Percentiles rank a stretch among this genome's conserved stretches.
Evolutionary conservation across 805 yeast species (phyloP).

Genomic region (Naumovozyma dairenensis): DNA sequence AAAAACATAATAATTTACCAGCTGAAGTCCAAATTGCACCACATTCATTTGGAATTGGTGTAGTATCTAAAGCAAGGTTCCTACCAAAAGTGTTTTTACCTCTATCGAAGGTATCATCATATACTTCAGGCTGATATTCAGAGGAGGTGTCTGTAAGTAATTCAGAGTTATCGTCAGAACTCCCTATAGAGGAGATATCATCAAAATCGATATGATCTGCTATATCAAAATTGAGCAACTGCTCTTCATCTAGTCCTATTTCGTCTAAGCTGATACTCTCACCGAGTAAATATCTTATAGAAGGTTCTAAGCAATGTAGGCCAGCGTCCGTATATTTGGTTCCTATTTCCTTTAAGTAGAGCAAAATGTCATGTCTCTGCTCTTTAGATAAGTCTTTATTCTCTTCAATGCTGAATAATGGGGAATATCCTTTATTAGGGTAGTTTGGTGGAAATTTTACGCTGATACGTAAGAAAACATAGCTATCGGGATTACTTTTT

Average conservation of each 20-base stretch:
- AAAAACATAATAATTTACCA: constrained; percentile 76
- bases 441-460: constrained; percentile 65
- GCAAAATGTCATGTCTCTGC: constrained; percentile 41
- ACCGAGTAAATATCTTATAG: constrained; percentile 70
- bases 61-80: constrained; percentile 47
- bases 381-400: constrained; percentile 54
- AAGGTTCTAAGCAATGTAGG: constrained; percentile 68
- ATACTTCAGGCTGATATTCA: constrained; percentile 34
- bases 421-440: constrained; percentile 45
- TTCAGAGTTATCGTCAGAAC: constrained; percentile 25
- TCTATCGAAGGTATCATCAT: constrained; percentile 22
- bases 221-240: constrained; percentile 25
- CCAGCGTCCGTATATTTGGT: constrained; percentile 45
- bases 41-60: constrained; percentile 89
- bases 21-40: constrained; percentile 81
- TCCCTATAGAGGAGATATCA: constrained; percentile 25
- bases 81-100: constrained; percentile 10
- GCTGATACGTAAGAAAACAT: constrained; percentile 58
- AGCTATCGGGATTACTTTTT: constrained; percentile 28
- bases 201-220: constrained; percentile 28
- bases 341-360: constrained; percentile 46
- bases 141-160: constrained; percentile 17
- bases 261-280: constrained; percentile 45
- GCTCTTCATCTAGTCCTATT: constrained; percentile 29
- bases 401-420: constrained; percentile 64